Evolutionary conservation across 2,329 filamentous ascomycete genomes (phyloP).

Genomic region (Apiospora aurea): DNA sequence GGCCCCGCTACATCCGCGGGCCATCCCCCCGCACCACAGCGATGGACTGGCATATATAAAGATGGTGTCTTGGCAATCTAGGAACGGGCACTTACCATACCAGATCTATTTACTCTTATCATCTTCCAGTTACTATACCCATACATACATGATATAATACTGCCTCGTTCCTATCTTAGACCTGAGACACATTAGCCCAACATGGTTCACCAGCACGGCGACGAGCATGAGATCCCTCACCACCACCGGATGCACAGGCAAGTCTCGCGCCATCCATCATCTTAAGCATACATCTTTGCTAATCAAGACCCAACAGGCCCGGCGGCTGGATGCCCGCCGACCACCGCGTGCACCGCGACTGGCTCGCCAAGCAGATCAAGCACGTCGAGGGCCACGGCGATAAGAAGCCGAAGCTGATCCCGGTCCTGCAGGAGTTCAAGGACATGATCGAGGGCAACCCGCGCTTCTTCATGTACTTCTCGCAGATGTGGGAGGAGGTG

Average conservation of each 20-base stretch:
- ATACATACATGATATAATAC: neutral
- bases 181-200: conserved; percentile 30
- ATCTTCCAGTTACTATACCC: neutral
- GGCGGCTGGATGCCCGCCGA: conserved; percentile 71
- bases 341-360: conserved; percentile 67
- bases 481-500: conserved; percentile 73
- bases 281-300: neutral
- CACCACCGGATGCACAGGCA: conserved; percentile 56
- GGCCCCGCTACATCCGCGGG: neutral
- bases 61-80: conserved; percentile 21
- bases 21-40: neutral
- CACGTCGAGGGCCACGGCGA: conserved; percentile 59
- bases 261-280: conserved; percentile 29
- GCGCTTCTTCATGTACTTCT: conserved; percentile 71
- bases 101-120: neutral
- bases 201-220: conserved; percentile 59
- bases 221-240: conserved; percentile 59
- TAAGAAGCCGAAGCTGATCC: conserved; percentile 55
- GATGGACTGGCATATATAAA: neutral
- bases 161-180: neutral
- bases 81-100: neutral
- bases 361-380: conserved; percentile 63
- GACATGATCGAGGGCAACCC: conserved; percentile 69
- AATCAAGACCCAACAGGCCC: conserved; percentile 29
- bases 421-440: conserved; percentile 70